Conservation (phyloP, 2,329 filamentous ascomycete genomes). For the Neofusicoccum sp. region DNA sequence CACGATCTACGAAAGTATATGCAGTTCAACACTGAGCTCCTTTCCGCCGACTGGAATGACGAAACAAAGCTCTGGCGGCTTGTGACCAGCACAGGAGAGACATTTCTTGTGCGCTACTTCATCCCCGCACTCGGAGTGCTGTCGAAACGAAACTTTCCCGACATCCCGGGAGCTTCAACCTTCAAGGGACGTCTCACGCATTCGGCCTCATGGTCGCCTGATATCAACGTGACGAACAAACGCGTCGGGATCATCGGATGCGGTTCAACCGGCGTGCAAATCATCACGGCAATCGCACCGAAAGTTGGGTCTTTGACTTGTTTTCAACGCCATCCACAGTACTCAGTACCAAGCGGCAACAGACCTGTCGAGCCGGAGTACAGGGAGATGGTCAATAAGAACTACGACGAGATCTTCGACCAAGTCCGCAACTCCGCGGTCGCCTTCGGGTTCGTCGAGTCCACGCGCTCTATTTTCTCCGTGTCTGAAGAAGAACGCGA, state of each 20-base stretch:
- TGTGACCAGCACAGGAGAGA: conserved; percentile 25
- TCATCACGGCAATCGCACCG: conserved; percentile 28
- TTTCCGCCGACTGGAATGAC: conserved; percentile 35
- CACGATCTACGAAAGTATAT: conserved; percentile 39
- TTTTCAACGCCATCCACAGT: conserved; percentile 34
- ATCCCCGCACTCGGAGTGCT: conserved; percentile 36
- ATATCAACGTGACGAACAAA: conserved; percentile 13
- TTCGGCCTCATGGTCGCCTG: conserved; percentile 18
- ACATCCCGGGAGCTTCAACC: conserved; percentile 32
- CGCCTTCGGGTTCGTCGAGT: conserved; percentile 36
- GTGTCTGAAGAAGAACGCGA: conserved; percentile 19
- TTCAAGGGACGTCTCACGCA: conserved; percentile 37
- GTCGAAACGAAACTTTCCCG: conserved; percentile 32
- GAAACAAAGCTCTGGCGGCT: conserved; percentile 30
- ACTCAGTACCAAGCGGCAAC: conserved; percentile 35
- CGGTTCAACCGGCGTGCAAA: conserved; percentile 31
- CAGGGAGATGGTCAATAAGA: conserved; percentile 31
- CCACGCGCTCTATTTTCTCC: background rate
- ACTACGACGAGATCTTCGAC: conserved; percentile 35
- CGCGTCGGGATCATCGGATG: conserved; percentile 28
- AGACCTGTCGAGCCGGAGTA: conserved; percentile 26
- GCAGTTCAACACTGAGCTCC: conserved; percentile 41
- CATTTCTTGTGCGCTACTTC: conserved; percentile 25
- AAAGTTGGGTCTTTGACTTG: conserved; percentile 24
- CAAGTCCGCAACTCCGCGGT: conserved; percentile 28